phyloP scores from a whole-genome alignment of 768 basidiomycete genomes.

The Candolleomyces efflorescens region DNA sequence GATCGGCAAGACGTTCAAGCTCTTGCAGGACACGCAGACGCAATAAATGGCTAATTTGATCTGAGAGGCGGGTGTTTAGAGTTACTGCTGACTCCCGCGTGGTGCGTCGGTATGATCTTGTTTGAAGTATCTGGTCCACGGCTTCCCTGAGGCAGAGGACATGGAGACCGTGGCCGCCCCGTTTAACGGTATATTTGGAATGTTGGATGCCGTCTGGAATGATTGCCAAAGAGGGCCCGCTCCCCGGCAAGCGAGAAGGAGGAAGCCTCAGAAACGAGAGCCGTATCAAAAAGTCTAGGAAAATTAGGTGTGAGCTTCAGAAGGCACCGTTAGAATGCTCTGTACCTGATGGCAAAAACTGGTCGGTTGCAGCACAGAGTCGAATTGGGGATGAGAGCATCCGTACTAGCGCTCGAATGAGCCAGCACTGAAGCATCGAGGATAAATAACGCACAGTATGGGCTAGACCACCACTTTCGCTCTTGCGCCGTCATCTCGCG shows the following conservation, averaged over 20 bases:
- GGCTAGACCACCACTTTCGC: conserved; percentile 66
- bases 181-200: conserved; percentile 49
- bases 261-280: conserved; percentile 47
- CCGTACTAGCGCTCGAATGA: conserved; percentile 12
- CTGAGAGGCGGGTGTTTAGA: conserved; percentile 32
- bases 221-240: conserved; percentile 19
- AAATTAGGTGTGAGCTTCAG: neutral
- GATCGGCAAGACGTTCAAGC: conserved; percentile 52
- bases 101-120: conserved; percentile 30
- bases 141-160: conserved; percentile 57
- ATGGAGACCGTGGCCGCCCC: conserved; percentile 45
- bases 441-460: conserved; percentile 53
- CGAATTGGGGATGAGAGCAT: conserved; percentile 14
- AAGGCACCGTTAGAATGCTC: neutral
- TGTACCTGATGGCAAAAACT: conserved; percentile 13
- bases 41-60: conserved; percentile 61
- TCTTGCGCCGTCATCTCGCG: conserved; percentile 63
- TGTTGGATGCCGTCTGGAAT: conserved; percentile 64
- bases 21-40: conserved; percentile 77
- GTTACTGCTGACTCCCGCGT: conserved; percentile 29
- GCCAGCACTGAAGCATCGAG: neutral
- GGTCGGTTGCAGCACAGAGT: conserved; percentile 12
- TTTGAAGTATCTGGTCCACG: conserved; percentile 32
- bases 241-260: conserved; percentile 7
- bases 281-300: conserved; percentile 63